Evolutionary conservation across 1,284 basidiomycete species (phyloP).

Genomic region (Mycosarcoma maydis): DNA sequence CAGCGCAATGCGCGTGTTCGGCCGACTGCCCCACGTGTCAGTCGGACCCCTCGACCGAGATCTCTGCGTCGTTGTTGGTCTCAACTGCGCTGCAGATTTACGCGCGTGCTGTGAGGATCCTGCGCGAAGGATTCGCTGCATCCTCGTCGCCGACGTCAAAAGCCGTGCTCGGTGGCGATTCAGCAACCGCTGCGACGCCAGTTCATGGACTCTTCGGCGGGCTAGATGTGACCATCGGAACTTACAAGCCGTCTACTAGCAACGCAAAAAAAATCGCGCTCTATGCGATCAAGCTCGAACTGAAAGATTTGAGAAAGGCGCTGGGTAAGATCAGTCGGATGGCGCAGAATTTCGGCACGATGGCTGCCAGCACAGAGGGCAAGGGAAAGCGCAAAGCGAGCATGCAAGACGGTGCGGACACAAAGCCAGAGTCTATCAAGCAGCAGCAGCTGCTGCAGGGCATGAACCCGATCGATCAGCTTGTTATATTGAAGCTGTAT

Average conservation of each 20-base stretch:
- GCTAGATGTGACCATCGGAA: constrained; percentile 61
- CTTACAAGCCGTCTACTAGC: constrained; percentile 46
- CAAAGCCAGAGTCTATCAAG: background rate
- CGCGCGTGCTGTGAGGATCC: constrained; percentile 58
- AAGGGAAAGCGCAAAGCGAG: background rate
- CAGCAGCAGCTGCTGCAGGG: constrained; percentile 2
- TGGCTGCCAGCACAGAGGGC: background rate
- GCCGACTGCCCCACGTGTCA: constrained; percentile 65
- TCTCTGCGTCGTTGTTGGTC: constrained; percentile 58
- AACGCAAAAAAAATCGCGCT: constrained; percentile 64
- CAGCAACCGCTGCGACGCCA: background rate
- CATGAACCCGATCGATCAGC: constrained; percentile 62
- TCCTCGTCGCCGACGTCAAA: background rate
- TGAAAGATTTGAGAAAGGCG: constrained; percentile 59
- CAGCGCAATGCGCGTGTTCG: constrained; percentile 61
- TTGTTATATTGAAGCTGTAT: constrained; percentile 62
- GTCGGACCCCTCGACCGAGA: constrained; percentile 51
- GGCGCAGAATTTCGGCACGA: constrained; percentile 29
- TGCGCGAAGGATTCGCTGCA: constrained; percentile 56
- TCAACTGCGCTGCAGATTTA: constrained; percentile 66
- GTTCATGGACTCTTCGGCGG: constrained; percentile 26
- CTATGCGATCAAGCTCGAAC: constrained; percentile 64
- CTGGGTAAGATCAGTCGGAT: constrained; percentile 55
- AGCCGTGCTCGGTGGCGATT: background rate
- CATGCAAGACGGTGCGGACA: background rate